Base-by-base conservation (phyloP, 2,329 filamentous ascomycete genomes). In the Pseudocercospora vitis region DNA sequence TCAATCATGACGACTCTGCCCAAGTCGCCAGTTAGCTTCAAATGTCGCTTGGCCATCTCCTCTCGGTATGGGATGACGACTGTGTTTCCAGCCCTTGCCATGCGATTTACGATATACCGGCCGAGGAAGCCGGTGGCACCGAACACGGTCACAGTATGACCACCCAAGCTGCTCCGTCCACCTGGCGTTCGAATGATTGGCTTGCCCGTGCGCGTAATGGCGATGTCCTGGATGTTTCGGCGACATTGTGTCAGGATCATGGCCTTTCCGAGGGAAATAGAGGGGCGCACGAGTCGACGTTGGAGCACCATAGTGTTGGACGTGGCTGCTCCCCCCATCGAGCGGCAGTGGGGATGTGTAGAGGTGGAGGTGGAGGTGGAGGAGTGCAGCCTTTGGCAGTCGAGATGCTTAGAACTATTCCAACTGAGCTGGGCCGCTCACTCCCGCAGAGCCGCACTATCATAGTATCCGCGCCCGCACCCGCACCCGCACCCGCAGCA, bases 71-170 rank as follows among this genome's bases (percentile, higher is more conserved):
- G 94, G 56, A 97, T 75, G 56, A 99, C 84, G 33, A 99, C 94
- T 32, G 88, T 96, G 75, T 90, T 95, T 85, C 94, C 94, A 76
- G 91, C 85, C 60, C 89, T 86, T 65, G 94, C 92, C 70, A 99
- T 81, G 73, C 90, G 84, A 77, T 96, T 96, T 70, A 99, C 94
- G 70, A 99, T 95, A 74, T 99, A 99, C 71, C 94, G 86, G 70
- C 94, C 94, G 52, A 99, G 78, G 73, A 95, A 92, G 61, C 94
- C 94, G 58, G 91, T 96, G 69, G 94, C 94, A 75, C 94, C 94
- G 76, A 99, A 99, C 67, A 99, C 92, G 55, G 94, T 99, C 58
- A 89, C 92, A 59, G 91, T 96, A 76, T 97, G 91, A 63, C 92
- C 92, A 90, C 68, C 68, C 19, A 65, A 56, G 50, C 60, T 65